phyloP scores from a whole-genome alignment of 495 filamentous ascomycete genomes.

The Penicillium soppii region DNA sequence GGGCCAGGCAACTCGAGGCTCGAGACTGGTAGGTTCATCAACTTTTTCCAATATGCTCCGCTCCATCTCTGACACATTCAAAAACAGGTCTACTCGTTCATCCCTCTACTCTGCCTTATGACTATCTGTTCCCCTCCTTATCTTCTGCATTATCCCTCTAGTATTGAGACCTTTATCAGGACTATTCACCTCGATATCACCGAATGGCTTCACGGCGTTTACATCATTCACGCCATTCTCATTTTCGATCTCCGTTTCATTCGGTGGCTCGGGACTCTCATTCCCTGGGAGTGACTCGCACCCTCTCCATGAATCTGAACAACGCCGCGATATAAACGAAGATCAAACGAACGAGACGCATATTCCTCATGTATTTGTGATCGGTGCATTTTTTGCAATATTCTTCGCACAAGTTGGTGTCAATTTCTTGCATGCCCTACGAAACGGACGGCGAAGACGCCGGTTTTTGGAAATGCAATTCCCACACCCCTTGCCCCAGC shows the following conservation, averaged over 20 bases:
- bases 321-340: neutral
- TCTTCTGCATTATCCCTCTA: constrained; percentile 35
- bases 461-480: constrained; percentile 24
- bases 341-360: constrained; percentile 20
- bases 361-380: constrained; percentile 36
- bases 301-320: neutral
- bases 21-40: constrained; percentile 63
- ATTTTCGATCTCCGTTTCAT: constrained; percentile 43
- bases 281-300: constrained; percentile 9
- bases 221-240: constrained; percentile 36
- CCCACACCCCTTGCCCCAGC: constrained; percentile 23
- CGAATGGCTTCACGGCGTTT: constrained; percentile 30
- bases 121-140: constrained; percentile 50
- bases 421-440: constrained; percentile 32
- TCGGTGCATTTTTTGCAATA: constrained; percentile 35
- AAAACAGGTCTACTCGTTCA: constrained; percentile 32
- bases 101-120: constrained; percentile 44
- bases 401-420: constrained; percentile 36
- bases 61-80: constrained; percentile 13
- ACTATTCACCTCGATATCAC: constrained; percentile 22
- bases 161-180: constrained; percentile 21
- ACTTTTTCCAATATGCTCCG: neutral
- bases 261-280: constrained; percentile 26
- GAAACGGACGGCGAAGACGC: constrained; percentile 26
- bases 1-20: constrained; percentile 72